phyloP scores from a whole-genome alignment of 2,329 filamentous ascomycete species.

The Cytospora leucostoma region DNA sequence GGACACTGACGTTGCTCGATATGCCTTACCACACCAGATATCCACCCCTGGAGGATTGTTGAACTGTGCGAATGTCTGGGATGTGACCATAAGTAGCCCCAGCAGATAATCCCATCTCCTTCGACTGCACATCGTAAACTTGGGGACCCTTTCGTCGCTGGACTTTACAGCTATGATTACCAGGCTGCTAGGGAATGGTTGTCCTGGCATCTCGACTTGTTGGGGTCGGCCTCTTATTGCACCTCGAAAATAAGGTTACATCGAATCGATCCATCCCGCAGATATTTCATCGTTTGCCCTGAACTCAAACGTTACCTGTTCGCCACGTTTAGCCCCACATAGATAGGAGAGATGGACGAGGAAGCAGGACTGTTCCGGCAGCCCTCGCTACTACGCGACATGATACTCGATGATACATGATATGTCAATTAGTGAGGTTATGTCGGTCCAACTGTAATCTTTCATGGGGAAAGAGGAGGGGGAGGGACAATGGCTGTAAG shows the following conservation, averaged over 20 bases:
- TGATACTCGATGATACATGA: neutral
- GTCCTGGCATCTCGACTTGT: neutral
- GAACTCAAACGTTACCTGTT: neutral
- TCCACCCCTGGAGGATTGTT: slow-evolving; percentile 27
- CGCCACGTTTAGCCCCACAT: neutral
- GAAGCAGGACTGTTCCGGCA: neutral
- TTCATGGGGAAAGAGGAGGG: neutral
- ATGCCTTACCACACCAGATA: slow-evolving; percentile 28
- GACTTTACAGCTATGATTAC: neutral
- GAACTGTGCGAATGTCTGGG: slow-evolving; percentile 18
- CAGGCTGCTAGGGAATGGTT: neutral
- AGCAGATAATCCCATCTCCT: slow-evolving; percentile 11
- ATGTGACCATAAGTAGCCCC: slow-evolving; percentile 1
- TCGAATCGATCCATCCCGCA: neutral
- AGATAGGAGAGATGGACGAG: neutral
- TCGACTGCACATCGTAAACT: neutral
- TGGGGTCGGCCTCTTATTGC: neutral
- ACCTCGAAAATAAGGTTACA: neutral
- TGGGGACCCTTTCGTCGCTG: neutral
- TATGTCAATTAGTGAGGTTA: neutral
- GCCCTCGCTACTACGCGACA: neutral
- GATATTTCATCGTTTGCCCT: neutral
- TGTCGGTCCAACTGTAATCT: neutral
- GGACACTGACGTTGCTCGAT: slow-evolving; percentile 17
- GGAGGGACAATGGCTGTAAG: neutral